Evolutionary conservation across 1,139 yeast genomes (phyloP).

Genomic region (Yamadazyma mexicana): DNA sequence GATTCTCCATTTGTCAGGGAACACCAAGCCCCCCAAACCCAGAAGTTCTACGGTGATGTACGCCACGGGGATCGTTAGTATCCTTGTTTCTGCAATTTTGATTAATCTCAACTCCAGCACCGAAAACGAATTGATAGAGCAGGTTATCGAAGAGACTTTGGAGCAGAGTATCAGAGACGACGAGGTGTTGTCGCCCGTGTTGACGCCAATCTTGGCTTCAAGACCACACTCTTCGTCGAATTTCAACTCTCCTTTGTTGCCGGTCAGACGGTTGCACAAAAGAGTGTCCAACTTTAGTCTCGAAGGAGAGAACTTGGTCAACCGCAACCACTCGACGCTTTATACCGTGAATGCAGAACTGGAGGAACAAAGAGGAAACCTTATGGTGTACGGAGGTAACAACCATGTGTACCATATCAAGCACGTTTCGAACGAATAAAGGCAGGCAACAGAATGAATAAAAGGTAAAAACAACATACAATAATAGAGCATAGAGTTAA

Average conservation of each 20-base stretch:
- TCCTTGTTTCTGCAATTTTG: conserved; percentile 46
- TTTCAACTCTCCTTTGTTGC: conserved; percentile 14
- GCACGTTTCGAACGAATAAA: conserved; percentile 15
- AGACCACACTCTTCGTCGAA: conserved; percentile 14
- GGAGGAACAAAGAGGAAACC: too few species aligned
- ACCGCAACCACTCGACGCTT: conserved; percentile 21
- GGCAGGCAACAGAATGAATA: too few species aligned
- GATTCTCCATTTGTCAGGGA: conserved; percentile 24
- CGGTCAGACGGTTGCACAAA: conserved; percentile 8
- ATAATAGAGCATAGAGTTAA: too few species aligned
- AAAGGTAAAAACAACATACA: too few species aligned
- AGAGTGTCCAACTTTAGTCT: conserved; percentile 14
- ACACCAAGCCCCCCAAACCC: conserved; percentile 12
- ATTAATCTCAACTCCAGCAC: conserved; percentile 45
- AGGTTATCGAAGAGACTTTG: conserved; percentile 49
- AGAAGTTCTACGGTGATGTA: conserved; percentile 32
- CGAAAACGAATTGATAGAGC: conserved; percentile 47
- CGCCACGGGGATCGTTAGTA: conserved; percentile 46
- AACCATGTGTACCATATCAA: conserved; percentile 44
- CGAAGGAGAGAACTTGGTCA: conserved; percentile 17
- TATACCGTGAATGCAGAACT: conserved; percentile 17
- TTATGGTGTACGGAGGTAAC: conserved; percentile 37
- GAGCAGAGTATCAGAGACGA: conserved; percentile 49
- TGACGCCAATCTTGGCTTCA: conserved; percentile 40
- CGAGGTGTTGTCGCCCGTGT: conserved; percentile 46